Percentiles rank a stretch among this genome's conserved stretches.
Conservation (phyloP, 129 eudicot genomes). For the Heracleum sosnowskyi region DNA sequence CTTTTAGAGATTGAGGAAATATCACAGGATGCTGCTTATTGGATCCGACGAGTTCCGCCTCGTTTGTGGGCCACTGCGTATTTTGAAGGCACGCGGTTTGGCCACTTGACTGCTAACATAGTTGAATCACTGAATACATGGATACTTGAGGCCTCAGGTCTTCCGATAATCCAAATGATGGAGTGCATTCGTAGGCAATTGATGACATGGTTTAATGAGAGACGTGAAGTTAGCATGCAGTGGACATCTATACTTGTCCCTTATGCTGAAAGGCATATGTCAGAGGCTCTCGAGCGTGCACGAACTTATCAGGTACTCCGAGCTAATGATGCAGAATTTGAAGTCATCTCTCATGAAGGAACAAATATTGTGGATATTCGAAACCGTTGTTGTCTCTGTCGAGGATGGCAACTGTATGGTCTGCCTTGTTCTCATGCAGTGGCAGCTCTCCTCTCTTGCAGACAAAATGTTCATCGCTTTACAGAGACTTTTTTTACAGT, state of each 20-base stretch:
- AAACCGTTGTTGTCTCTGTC: constrained; percentile 54
- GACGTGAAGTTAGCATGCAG: constrained; percentile 66
- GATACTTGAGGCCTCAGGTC: constrained; percentile 69
- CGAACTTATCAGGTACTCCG: constrained; percentile 57
- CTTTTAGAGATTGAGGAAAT: constrained; percentile 58
- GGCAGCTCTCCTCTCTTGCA: constrained; percentile 73
- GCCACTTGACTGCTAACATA: constrained; percentile 61
- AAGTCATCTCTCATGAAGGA: constrained; percentile 71
- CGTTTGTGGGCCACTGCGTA: constrained; percentile 69
- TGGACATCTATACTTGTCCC: constrained; percentile 75
- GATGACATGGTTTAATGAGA: constrained; percentile 79
- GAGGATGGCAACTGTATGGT: constrained; percentile 77
- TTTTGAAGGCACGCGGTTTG: constrained; percentile 71
- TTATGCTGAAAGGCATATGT: constrained; percentile 54
- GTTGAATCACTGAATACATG: constrained; percentile 51
- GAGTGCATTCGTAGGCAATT: constrained; percentile 60
- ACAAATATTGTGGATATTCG: constrained; percentile 63
- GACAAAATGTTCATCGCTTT: constrained; percentile 75
- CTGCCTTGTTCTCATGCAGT: constrained; percentile 84
- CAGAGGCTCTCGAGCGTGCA: constrained; percentile 71
- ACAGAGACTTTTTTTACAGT: constrained; percentile 72
- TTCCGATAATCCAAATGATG: constrained; percentile 83
- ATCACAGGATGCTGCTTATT: constrained; percentile 63
- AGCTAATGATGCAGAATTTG: constrained; percentile 80
- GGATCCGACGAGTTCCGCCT: constrained; percentile 55